A percentile compares a stretch with the other conserved stretches of the same genome.
phyloP scores from a whole-genome alignment of 2,329 filamentous ascomycete genomes.

The Microdochium paspali region DNA sequence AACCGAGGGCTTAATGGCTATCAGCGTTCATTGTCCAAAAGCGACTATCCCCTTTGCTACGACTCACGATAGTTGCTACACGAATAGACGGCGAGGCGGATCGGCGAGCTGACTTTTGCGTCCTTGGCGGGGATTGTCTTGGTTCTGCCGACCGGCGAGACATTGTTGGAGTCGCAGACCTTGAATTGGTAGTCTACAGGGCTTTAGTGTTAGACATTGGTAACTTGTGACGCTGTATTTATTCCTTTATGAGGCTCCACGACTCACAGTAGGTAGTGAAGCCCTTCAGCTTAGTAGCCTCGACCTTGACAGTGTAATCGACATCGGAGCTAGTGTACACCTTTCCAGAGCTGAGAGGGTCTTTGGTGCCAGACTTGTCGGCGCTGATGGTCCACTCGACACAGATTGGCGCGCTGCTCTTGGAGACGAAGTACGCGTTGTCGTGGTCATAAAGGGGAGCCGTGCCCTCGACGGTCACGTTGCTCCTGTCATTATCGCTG shows the following conservation, averaged over 20 bases:
- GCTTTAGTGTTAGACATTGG: not conserved
- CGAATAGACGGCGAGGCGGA: constrained; percentile 61
- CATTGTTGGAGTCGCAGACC: constrained; percentile 53
- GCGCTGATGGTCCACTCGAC: constrained; percentile 54
- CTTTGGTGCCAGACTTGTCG: constrained; percentile 26
- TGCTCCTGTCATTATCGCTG: constrained; percentile 34
- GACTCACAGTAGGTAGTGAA: constrained; percentile 50
- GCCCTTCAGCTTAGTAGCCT: constrained; percentile 51
- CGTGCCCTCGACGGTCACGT: constrained; percentile 27
- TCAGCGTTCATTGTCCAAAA: not conserved
- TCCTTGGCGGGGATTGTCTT: constrained; percentile 55
- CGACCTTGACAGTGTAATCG: constrained; percentile 67
- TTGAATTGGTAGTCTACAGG: constrained; percentile 52
- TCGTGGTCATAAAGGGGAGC: constrained; percentile 31
- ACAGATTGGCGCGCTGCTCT: constrained; percentile 54
- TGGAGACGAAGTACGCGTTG: constrained; percentile 30
- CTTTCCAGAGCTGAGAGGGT: constrained; percentile 42
- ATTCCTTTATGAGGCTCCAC: not conserved
- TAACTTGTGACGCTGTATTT: not conserved
- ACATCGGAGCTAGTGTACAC: constrained; percentile 64
- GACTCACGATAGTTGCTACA: constrained; percentile 56
- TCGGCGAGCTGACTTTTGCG: constrained; percentile 41
- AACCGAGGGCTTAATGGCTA: constrained; percentile 33
- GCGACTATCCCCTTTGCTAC: not conserved
- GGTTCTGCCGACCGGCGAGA: constrained; percentile 55